A percentile compares a stretch with the other conserved stretches of the same genome.
Conservation (phyloP, 805 yeast genomes). For the Lipomyces yamadae region DNA sequence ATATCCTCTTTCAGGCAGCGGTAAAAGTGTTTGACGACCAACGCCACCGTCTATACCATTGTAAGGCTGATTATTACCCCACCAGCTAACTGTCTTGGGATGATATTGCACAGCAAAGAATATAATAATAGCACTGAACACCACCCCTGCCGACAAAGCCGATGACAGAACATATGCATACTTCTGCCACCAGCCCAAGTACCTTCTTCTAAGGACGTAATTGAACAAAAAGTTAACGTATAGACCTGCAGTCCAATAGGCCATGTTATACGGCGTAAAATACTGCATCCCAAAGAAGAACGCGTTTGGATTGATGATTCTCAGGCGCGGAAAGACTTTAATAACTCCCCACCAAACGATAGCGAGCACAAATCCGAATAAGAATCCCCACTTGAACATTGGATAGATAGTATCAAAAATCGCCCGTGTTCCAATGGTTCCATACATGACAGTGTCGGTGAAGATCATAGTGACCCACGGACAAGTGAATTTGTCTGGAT, state of each 20-base stretch:
- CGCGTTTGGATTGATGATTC: constrained; percentile 25
- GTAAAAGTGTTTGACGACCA: constrained; percentile 17
- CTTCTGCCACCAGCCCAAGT: constrained; percentile 73
- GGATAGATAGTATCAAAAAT: constrained; percentile 62
- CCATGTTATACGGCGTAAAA: constrained; percentile 36
- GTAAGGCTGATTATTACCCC: constrained; percentile 55
- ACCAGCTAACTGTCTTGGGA: constrained; percentile 52
- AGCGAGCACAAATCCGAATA: constrained; percentile 56
- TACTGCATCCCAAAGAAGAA: constrained; percentile 2
- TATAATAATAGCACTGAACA: constrained; percentile 61
- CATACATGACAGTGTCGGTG: constrained; percentile 68
- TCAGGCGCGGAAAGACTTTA: background rate
- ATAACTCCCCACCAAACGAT: constrained; percentile 26
- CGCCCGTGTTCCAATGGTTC: constrained; percentile 65
- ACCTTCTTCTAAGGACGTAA: constrained; percentile 58
- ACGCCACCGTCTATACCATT: constrained; percentile 22
- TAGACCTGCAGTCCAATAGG: constrained; percentile 48
- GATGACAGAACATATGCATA: constrained; percentile 69
- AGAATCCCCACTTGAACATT: constrained; percentile 61
- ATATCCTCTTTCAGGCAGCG: constrained; percentile 7
- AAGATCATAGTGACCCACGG: constrained; percentile 56
- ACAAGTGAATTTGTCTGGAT: constrained; percentile 51
- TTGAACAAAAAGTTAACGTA: constrained; percentile 57
- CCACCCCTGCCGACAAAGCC: constrained; percentile 70
- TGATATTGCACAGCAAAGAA: constrained; percentile 52